These are phyloP conservation scores for thale cress (Arabidopsis thaliana) DNA, from an alignment of 345 rosid genomes.

Conservation along the genomic window TAIR10.1 NC_003076.8:5833501-5834000, in stretches of 20 bases:
- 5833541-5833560: neutral
- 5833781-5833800: conserved; percentile 23
- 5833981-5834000: neutral
- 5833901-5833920: conserved; percentile 15
- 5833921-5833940: conserved; percentile 24
- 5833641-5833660: neutral
- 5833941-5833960: neutral
- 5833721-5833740: conserved; percentile 16
- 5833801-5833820: neutral
- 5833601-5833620: conserved; percentile 2
- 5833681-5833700: conserved; percentile 13
- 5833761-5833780: conserved; percentile 32
- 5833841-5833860: conserved; percentile 28
- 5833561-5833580: neutral
- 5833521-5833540: neutral
- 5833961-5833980: neutral
- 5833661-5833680: neutral
- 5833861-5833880: neutral
- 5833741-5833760: conserved; percentile 28
- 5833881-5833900: conserved; percentile 7
- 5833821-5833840: neutral
- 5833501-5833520: neutral
- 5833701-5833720: conserved; percentile 7
- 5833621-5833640: neutral
- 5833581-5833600: neutral